Base-by-base conservation (phyloP, 805 yeast species). In the Lipomyces sp. region DNA sequence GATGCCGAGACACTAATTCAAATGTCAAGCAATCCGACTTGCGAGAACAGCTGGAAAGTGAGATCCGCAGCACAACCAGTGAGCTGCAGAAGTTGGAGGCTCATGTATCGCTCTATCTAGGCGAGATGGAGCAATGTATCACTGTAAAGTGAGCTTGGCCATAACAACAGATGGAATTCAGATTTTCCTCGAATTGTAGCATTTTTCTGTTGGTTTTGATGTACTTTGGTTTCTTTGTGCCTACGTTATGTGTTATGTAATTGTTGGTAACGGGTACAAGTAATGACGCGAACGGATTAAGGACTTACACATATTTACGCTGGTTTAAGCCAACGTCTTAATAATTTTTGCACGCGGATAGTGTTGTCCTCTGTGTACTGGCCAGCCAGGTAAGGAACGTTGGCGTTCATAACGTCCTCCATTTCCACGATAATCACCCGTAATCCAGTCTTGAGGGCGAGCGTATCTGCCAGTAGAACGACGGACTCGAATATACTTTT, bases 11-110 rank as follows among this genome's bases (percentile, higher is more conserved):
- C 29, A 32, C 63, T 59, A 53, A 59, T 71, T 75, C 80, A 55
- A 13, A 10, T n/a, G 15, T 2, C 39, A 48, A 60, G 60, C 64
- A 66, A 71, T 71, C 75, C 57, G 76, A 76, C 30, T 72, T 82
- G 73, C 77, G 80, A 67, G 76, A 76, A 51, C 83, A 81, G 15
- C 84, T 83, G 67, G 86, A 86, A 60, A 73, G 73, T 33, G 92
- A 88, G 71, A 80, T 83, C 59, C 81, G 83, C 66, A 83, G 80
- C 48, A 80, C 87, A 7, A 85, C 84, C 64, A 74, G 80, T 60
- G 89, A 87, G 71, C 79, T 86, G 63, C 82, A 85, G 30, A 79
- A 82, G 65, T 79, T 89, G 64, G 85, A 85, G 64, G 79, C 85
- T 8, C 89, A 86, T 70, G 80, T 89, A 53, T 80, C 80, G 66